Evolutionary conservation across 2,329 filamentous ascomycete genomes (phyloP).

Genomic region (Beauveria medogensis): DNA sequence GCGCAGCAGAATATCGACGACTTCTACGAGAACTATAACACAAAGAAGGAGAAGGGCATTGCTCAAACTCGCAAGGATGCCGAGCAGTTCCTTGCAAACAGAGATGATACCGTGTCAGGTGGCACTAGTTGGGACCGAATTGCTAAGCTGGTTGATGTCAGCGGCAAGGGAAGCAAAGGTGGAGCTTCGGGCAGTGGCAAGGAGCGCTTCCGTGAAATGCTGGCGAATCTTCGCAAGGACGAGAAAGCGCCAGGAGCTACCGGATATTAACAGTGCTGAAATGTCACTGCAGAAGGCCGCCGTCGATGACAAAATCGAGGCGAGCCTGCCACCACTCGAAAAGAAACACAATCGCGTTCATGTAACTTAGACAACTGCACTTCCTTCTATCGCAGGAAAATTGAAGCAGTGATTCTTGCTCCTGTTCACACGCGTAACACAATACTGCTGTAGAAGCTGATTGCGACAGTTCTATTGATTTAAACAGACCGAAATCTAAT

Average conservation of each 20-base stretch:
- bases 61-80: conserved; percentile 84
- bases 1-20: conserved; percentile 94
- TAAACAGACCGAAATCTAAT: background rate
- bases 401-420: background rate
- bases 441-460: background rate
- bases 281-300: no score
- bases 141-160: conserved; percentile 93
- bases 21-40: conserved; percentile 99
- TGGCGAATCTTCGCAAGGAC: conserved; percentile 84
- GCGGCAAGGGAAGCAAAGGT: conserved; percentile 81
- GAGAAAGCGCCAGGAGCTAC: conserved; percentile 69
- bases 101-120: conserved; percentile 88
- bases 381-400: background rate
- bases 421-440: background rate
- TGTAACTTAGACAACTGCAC: conserved; percentile 15
- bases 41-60: conserved; percentile 91
- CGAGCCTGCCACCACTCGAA: no score
- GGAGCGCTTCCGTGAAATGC: conserved; percentile 87
- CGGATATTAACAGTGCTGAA: conserved; percentile 40
- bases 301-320: no score
- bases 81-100: conserved; percentile 79
- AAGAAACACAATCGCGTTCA: background rate
- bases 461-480: background rate
- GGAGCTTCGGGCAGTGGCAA: conserved; percentile 88
- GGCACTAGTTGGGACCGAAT: conserved; percentile 99